phyloP scores from a whole-genome alignment of 129 eudicot genomes.

The Artemisia argyi region DNA sequence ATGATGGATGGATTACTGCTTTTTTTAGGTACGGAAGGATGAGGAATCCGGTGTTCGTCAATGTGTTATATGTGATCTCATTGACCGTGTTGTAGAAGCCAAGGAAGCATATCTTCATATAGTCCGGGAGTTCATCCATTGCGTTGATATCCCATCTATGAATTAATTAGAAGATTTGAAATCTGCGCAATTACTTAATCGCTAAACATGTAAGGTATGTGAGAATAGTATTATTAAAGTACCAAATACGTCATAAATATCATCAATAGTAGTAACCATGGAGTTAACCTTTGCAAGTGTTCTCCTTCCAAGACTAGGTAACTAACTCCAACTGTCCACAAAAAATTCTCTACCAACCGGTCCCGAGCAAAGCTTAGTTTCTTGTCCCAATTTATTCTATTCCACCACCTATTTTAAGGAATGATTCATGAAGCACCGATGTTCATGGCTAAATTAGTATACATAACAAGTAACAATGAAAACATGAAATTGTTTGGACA shows the following conservation, averaged over 20 bases:
- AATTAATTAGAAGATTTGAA: neutral
- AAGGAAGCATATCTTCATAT: neutral
- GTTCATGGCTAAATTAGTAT: neutral
- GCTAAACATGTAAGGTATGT: neutral
- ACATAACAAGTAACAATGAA: no score
- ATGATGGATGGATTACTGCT: neutral
- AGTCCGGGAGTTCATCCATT: neutral
- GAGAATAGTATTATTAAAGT: no score
- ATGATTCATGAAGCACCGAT: neutral
- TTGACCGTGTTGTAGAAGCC: constrained; percentile 4
- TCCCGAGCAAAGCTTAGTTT: constrained; percentile 1
- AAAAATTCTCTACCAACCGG: neutral
- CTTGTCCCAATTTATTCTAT: neutral
- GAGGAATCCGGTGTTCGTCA: neutral
- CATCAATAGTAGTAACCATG: neutral
- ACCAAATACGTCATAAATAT: neutral
- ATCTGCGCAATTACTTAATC: neutral
- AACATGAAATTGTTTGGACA: neutral
- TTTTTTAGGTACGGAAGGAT: neutral
- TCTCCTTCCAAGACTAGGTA: neutral
- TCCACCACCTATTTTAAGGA: neutral
- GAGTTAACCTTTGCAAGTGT: neutral
- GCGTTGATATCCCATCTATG: neutral
- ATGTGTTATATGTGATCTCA: neutral
- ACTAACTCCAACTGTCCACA: neutral